Evolutionary conservation across 2,329 filamentous ascomycete genomes (phyloP).

Genomic region (Penicillium sp.): DNA sequence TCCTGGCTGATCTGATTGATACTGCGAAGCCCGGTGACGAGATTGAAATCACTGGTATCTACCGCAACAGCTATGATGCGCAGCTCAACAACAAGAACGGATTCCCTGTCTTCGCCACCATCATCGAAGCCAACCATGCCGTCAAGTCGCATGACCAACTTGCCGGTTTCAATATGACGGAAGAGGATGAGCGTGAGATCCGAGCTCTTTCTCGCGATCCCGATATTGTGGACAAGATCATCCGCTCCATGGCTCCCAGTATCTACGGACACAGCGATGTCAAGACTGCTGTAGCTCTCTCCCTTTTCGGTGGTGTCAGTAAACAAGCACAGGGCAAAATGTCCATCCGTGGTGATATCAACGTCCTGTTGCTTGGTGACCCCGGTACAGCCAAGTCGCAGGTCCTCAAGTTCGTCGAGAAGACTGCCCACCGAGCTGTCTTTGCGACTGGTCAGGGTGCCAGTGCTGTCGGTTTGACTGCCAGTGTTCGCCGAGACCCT

Average conservation of each 20-base stretch:
- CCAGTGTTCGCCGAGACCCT: constrained; percentile 92
- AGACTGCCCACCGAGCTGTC: constrained; percentile 93
- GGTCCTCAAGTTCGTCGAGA: constrained; percentile 95
- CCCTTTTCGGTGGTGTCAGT: constrained; percentile 90
- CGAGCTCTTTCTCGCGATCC: constrained; percentile 86
- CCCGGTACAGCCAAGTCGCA: constrained; percentile 98
- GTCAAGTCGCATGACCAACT: constrained; percentile 97
- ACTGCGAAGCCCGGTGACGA: constrained; percentile 96
- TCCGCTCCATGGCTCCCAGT: constrained; percentile 91
- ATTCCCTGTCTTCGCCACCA: constrained; percentile 97
- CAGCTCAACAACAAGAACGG: constrained; percentile 98
- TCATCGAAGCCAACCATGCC: constrained; percentile 95
- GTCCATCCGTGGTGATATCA: constrained; percentile 95
- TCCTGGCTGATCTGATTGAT: constrained; percentile 97
- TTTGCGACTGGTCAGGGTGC: constrained; percentile 98
- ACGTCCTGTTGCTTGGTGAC: constrained; percentile 92
- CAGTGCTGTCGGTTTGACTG: constrained; percentile 95
- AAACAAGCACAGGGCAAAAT: constrained; percentile 90
- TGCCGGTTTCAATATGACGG: constrained; percentile 91
- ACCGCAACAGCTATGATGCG: constrained; percentile 97
- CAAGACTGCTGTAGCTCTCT: constrained; percentile 94
- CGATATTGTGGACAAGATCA: constrained; percentile 88
- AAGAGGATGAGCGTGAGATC: constrained; percentile 92
- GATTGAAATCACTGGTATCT: constrained; percentile 94
- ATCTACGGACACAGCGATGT: constrained; percentile 97